A percentile compares a stretch with the other conserved stretches of the same genome.
These are phyloP conservation scores for Claviceps paspali DNA, from an alignment of 2,329 filamentous ascomycete species.

Conservation along the genomic window DNA sequence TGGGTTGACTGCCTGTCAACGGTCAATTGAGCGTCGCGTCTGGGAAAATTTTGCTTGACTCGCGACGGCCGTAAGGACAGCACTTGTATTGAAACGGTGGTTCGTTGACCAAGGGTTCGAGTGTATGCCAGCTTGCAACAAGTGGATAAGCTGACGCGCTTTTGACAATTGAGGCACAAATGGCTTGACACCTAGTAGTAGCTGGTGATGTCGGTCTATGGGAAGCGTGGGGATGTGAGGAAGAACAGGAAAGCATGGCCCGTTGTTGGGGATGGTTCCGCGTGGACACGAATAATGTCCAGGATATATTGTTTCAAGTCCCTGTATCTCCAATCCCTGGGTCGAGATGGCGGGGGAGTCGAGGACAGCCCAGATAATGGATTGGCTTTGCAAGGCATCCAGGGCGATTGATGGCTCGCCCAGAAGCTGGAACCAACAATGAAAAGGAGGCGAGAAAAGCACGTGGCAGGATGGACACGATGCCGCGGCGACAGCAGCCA, in stretches of 20 bases:
- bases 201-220: not conserved
- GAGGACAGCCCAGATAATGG: conserved; percentile 5
- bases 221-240: not conserved
- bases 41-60: not conserved
- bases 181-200: no score
- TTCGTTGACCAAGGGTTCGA: not conserved
- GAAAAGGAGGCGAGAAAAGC: no score
- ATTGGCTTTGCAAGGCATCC: no score
- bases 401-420: no score
- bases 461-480: no score
- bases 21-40: not conserved
- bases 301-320: conserved; percentile 9
- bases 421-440: no score
- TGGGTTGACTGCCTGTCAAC: not conserved
- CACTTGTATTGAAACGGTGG: not conserved
- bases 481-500: no score
- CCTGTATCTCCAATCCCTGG: conserved; percentile 7
- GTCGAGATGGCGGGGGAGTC: conserved; percentile 6
- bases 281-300: conserved; percentile 1
- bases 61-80: not conserved
- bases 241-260: not conserved
- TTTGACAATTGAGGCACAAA: not conserved
- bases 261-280: not conserved
- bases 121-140: no score
- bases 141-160: no score